Evolutionary conservation across 768 basidiomycete species (phyloP), one percentile per base, ranked within the genome.

Genomic region (Tremella mesenterica): DNA sequence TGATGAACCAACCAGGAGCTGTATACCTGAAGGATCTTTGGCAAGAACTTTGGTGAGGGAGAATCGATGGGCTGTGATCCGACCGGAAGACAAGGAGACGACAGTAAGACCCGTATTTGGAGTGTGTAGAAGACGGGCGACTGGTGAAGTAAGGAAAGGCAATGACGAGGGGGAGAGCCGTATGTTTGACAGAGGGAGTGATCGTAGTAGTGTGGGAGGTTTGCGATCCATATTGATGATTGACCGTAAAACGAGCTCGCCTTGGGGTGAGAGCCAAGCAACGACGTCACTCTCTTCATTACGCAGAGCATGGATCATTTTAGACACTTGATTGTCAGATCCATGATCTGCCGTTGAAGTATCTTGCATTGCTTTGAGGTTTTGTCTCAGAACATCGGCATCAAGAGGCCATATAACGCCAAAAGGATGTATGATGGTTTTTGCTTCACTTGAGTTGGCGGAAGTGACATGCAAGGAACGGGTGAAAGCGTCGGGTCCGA

Each of bases 181-280:
- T 10, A 54, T 45, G 3, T 25, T n/a, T 13, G 59, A 52, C 6
- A 64, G 50, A 4, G 57, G 59, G 6, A 63, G 45, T 2, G 63
- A 49, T 53, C 65, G 65, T 21, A 72, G 57, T 21, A 72, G 39
- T 0, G 72, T 68, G 1, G 91, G 91, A 6, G 91, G 91, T 60
- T 84, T 81, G 14, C 85, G 79, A 65, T 93, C 90, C 59, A 95
- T 82, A 73, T 93, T 89, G 13, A 60, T 20, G 25, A 69, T 61
- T 3, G 61, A 64, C 41, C 67, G 45, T 7, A 70, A 28, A 12
- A 57, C 53, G 16, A 67, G 5, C 13, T 26, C 29, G 4, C 66
- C 69, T 39, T 70, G 59, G 2, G 47, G n/a, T 8, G 63, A 60
- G 8, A 63, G 30, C 54, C 65, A 72, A 6, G 53, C 52, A 20